These are phyloP conservation scores for Aureobasidium sp. DNA, from an alignment of 2,329 filamentous ascomycete genomes.

Conservation along the genomic window DNA sequence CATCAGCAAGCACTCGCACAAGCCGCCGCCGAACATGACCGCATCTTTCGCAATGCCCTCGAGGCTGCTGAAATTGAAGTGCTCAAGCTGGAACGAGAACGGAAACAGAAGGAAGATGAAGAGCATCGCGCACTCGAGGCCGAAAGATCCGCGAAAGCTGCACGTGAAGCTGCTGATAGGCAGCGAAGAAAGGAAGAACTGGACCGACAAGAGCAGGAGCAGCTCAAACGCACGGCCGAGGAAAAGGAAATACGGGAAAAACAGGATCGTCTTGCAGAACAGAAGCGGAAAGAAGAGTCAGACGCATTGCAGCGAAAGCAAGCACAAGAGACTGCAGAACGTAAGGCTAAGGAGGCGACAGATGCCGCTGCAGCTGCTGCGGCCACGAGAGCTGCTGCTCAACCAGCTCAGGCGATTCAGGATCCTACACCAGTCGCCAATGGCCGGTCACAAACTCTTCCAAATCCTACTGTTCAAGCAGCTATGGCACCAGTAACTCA, in stretches of 20 bases:
- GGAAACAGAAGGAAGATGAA: constrained; percentile 29
- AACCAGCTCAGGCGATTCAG: background rate
- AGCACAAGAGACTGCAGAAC: constrained; percentile 24
- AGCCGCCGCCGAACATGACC: constrained; percentile 60
- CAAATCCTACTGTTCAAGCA: background rate
- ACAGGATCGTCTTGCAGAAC: constrained; percentile 11
- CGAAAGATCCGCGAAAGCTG: constrained; percentile 39
- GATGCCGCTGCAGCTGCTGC: constrained; percentile 25
- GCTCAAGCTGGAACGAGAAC: constrained; percentile 35
- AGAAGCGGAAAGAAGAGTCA: constrained; percentile 15
- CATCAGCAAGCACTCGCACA: constrained; percentile 61
- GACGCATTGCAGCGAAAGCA: constrained; percentile 19
- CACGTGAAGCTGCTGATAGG: constrained; percentile 33
- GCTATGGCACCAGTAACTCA: background rate
- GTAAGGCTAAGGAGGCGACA: constrained; percentile 23
- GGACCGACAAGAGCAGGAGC: constrained; percentile 23
- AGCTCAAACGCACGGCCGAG: constrained; percentile 24
- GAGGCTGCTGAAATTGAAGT: constrained; percentile 45
- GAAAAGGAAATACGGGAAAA: constrained; percentile 16
- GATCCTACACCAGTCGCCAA: background rate
- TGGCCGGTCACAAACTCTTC: background rate
- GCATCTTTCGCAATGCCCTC: constrained; percentile 52
- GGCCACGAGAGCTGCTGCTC: constrained; percentile 16
- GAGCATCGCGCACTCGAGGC: constrained; percentile 34
- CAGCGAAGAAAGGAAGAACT: constrained; percentile 28